Percentiles rank a stretch among this genome's conserved stretches.
These are phyloP conservation scores for Starmera caribaea DNA, from an alignment of 805 yeast genomes.

Conservation along the genomic window DNA sequence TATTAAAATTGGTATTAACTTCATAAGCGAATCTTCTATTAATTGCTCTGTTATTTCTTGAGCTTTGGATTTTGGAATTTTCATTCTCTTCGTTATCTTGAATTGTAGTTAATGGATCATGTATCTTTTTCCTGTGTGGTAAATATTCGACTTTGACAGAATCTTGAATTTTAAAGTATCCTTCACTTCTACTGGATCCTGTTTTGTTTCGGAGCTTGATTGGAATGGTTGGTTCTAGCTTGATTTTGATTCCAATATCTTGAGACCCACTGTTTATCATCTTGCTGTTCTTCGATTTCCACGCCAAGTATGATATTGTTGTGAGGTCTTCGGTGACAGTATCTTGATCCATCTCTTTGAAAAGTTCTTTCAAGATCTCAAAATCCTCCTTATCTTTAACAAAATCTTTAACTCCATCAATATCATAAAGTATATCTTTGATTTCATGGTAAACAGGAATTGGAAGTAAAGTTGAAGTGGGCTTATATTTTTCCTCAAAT, in stretches of 20 bases:
- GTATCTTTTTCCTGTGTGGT: constrained; percentile 68
- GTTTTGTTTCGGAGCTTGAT: constrained; percentile 29
- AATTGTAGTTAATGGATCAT: constrained; percentile 66
- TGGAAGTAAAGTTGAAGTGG: constrained; percentile 39
- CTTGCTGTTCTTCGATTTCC: constrained; percentile 38
- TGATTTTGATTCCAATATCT: constrained; percentile 14
- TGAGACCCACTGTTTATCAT: constrained; percentile 16
- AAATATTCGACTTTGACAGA: constrained; percentile 63
- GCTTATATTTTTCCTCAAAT: constrained; percentile 32
- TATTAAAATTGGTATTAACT: constrained; percentile 72
- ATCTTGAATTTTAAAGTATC: constrained; percentile 66
- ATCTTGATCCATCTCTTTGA: constrained; percentile 14
- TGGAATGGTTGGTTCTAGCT: constrained; percentile 16
- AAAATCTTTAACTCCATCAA: constrained; percentile 40
- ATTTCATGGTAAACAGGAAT: constrained; percentile 40
- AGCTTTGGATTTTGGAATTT: constrained; percentile 43
- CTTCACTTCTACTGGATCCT: constrained; percentile 65
- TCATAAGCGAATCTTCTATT: constrained; percentile 87
- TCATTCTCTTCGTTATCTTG: constrained; percentile 50
- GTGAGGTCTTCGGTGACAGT: constrained; percentile 16
- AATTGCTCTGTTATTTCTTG: constrained; percentile 79
- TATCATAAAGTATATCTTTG: constrained; percentile 22
- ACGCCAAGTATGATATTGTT: constrained; percentile 51
- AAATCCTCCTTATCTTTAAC: constrained; percentile 74
- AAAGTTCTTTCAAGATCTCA: constrained; percentile 36